phyloP scores from a whole-genome alignment of 148 eudicot species.

The Fagopyrum tataricum region DNA sequence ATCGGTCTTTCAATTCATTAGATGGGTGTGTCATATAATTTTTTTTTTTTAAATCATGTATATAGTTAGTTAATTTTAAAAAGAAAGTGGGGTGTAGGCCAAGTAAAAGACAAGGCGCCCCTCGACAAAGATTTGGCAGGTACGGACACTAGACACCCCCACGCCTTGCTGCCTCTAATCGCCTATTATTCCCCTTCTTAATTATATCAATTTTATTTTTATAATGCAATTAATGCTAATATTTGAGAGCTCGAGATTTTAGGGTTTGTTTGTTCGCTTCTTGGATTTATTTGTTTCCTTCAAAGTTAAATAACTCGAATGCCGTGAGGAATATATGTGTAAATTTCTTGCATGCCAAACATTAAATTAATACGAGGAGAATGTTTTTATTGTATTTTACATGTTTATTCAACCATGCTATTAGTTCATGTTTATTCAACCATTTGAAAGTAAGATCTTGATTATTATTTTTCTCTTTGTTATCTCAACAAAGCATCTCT shows the following conservation, averaged over 20 bases:
- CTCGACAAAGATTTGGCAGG: too few relatives aligned
- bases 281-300: conserved; percentile 4
- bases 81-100: too few relatives aligned
- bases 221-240: neutral
- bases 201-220: neutral
- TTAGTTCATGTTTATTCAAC: neutral
- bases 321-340: neutral
- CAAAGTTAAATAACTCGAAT: neutral
- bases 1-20: too few relatives aligned
- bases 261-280: neutral
- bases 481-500: too few relatives aligned
- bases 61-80: too few relatives aligned
- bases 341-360: neutral
- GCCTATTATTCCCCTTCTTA: neutral
- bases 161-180: neutral
- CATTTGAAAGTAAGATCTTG: too few relatives aligned
- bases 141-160: too few relatives aligned
- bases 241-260: neutral
- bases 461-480: too few relatives aligned
- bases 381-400: conserved; percentile 5
- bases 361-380: neutral
- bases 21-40: too few relatives aligned
- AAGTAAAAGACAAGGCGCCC: too few relatives aligned
- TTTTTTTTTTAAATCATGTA: too few relatives aligned
- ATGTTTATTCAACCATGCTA: neutral